Evolutionary conservation across 2,329 filamentous ascomycete species (phyloP).

Genomic region (Penicillium sp.): DNA sequence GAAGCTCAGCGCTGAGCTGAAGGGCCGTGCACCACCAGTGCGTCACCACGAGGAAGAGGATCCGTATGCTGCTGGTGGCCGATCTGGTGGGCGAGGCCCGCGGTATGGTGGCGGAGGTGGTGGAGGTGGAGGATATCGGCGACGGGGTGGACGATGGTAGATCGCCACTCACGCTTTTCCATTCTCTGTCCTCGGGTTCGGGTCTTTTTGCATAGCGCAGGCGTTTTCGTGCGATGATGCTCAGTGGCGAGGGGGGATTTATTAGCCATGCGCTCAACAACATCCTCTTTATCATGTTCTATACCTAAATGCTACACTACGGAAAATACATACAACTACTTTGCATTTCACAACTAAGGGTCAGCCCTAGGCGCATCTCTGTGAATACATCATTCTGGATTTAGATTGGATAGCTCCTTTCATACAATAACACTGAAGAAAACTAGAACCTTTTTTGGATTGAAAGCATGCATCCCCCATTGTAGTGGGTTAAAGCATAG

Average conservation of each 20-base stretch:
- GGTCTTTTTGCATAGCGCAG: conserved; percentile 50
- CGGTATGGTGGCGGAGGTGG: conserved; percentile 49
- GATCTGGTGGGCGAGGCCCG: conserved; percentile 52
- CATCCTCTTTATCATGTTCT: conserved; percentile 20
- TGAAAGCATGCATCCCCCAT: not conserved
- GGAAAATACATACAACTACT: not conserved
- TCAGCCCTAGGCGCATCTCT: not conserved
- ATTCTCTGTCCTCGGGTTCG: conserved; percentile 21
- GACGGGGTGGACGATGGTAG: conserved; percentile 52
- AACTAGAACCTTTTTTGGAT: conserved; percentile 1
- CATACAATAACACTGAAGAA: not conserved
- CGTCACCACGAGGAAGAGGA: conserved; percentile 63
- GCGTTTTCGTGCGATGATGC: conserved; percentile 44
- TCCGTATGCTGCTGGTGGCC: conserved; percentile 54
- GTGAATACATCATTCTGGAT: not conserved
- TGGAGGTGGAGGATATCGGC: conserved; percentile 56
- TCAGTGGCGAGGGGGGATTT: conserved; percentile 32
- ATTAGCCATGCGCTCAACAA: conserved; percentile 32
- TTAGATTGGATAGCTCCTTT: not conserved
- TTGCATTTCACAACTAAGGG: not conserved
- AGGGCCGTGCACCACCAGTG: conserved; percentile 68
- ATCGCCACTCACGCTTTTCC: conserved; percentile 13
- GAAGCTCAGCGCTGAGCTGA: conserved; percentile 83
- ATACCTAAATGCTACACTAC: conserved; percentile 8
- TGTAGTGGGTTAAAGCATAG: not conserved